These are phyloP conservation scores for Venturia effusa DNA, from an alignment of 2,329 filamentous ascomycete species.

Conservation along the genomic window DNA sequence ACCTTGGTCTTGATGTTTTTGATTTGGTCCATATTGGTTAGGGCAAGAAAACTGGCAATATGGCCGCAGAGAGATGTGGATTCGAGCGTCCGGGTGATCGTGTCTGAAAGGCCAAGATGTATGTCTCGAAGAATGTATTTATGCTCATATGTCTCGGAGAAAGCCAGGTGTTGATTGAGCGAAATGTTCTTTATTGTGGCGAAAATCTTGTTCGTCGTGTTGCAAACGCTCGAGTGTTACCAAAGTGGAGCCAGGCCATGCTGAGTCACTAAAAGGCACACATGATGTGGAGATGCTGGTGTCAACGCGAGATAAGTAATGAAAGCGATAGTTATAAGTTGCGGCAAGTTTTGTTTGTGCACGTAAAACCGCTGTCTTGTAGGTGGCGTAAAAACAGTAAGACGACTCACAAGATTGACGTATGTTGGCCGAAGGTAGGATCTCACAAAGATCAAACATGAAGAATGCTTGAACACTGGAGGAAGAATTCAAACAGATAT, in stretches of 20 bases:
- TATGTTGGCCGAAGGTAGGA: no score
- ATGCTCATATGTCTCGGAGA: background rate
- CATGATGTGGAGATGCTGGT: background rate
- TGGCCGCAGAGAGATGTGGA: no score
- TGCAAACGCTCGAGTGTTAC: background rate
- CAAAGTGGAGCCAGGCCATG: background rate
- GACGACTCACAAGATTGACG: no score
- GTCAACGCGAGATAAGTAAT: background rate
- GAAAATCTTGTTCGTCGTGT: background rate
- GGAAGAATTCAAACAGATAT: background rate
- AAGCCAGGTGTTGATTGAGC: background rate
- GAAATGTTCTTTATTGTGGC: background rate
- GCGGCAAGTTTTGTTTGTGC: background rate
- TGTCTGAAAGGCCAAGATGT: background rate
- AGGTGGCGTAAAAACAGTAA: background rate
- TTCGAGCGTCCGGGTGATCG: no score
- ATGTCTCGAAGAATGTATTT: background rate
- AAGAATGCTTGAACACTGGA: background rate
- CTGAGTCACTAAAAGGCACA: background rate
- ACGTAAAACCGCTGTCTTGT: background rate
- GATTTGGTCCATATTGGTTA: no score
- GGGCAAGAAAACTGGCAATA: no score
- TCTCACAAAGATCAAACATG: background rate
- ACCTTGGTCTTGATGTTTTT: no score
- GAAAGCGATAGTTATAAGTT: background rate